These are phyloP conservation scores for Alternaria burnsii DNA, from an alignment of 2,329 filamentous ascomycete species.

Conservation along the genomic window DNA sequence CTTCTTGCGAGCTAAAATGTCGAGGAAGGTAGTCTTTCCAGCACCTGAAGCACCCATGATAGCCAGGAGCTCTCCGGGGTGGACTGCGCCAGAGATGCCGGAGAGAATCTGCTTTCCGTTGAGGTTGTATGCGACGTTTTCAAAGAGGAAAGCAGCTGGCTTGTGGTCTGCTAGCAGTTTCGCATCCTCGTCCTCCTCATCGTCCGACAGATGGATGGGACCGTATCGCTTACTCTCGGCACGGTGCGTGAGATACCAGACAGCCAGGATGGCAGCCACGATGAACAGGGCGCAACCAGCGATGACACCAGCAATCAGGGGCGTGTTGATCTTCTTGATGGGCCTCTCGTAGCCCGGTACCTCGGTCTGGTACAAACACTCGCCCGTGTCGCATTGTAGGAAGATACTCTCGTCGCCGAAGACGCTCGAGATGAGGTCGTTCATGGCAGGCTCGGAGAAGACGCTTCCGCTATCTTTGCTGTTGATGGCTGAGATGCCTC, in stretches of 20 bases:
- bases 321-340: conserved; percentile 95
- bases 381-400: conserved; percentile 81
- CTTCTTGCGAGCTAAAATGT: conserved; percentile 96
- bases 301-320: conserved; percentile 92
- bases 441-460: conserved; percentile 92
- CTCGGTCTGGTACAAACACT: conserved; percentile 92
- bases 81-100: conserved; percentile 83
- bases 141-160: conserved; percentile 85
- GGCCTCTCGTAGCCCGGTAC: conserved; percentile 89
- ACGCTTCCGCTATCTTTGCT: conserved; percentile 75
- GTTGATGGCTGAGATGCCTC: conserved; percentile 67
- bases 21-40: conserved; percentile 95
- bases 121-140: conserved; percentile 84
- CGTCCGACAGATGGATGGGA: conserved; percentile 79
- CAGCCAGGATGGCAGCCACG: conserved; percentile 80
- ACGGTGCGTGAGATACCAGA: conserved; percentile 89
- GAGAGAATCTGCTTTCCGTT: conserved; percentile 88
- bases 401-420: conserved; percentile 93
- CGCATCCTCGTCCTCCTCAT: conserved; percentile 82
- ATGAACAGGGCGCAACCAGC: conserved; percentile 85
- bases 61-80: conserved; percentile 92
- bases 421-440: conserved; percentile 83
- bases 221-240: conserved; percentile 69
- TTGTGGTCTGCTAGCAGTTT: conserved; percentile 93
- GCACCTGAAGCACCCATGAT: conserved; percentile 99